Percentiles rank a stretch among this genome's conserved stretches.
phyloP scores from a whole-genome alignment of 2,329 filamentous ascomycete species.

The Alternaria ventricosa region DNA sequence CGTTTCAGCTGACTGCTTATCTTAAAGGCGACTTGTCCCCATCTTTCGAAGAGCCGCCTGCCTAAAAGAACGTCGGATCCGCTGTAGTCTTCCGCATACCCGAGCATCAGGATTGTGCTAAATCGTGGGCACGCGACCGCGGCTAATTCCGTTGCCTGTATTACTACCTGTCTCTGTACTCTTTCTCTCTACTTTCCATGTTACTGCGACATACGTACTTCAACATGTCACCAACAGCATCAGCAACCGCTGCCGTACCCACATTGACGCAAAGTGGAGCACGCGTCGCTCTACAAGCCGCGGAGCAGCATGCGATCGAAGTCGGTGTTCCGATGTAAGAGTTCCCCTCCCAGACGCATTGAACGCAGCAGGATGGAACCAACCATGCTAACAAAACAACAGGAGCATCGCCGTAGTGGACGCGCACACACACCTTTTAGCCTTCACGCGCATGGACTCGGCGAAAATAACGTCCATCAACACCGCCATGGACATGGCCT shows the following conservation, averaged over 20 bases:
- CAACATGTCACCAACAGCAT: constrained; percentile 21
- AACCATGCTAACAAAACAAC: neutral
- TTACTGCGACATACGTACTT: constrained; percentile 5
- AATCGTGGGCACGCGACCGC: constrained; percentile 8
- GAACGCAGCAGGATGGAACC: neutral
- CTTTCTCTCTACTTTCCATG: neutral
- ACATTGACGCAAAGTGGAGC: constrained; percentile 42
- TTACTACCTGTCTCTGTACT: neutral
- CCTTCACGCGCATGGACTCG: constrained; percentile 55
- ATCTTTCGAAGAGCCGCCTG: constrained; percentile 2
- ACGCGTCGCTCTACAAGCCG: constrained; percentile 35
- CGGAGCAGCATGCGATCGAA: constrained; percentile 32
- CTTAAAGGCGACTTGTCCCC: constrained; percentile 4
- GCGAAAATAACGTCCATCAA: constrained; percentile 60
- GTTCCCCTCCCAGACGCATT: neutral
- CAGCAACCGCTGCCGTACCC: constrained; percentile 24
- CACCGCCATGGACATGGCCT: constrained; percentile 67
- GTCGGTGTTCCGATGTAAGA: constrained; percentile 44
- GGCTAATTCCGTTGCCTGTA: constrained; percentile 4
- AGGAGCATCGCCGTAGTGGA: constrained; percentile 59
- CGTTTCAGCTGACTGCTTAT: neutral
- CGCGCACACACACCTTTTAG: constrained; percentile 51
- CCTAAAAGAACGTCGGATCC: constrained; percentile 1
- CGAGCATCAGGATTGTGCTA: constrained; percentile 6
- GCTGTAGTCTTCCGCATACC: constrained; percentile 14